Evolutionary conservation across 2,329 filamentous ascomycete species (phyloP), one percentile per base, ranked within the genome.

Genomic region (Diaporthe destruens): DNA sequence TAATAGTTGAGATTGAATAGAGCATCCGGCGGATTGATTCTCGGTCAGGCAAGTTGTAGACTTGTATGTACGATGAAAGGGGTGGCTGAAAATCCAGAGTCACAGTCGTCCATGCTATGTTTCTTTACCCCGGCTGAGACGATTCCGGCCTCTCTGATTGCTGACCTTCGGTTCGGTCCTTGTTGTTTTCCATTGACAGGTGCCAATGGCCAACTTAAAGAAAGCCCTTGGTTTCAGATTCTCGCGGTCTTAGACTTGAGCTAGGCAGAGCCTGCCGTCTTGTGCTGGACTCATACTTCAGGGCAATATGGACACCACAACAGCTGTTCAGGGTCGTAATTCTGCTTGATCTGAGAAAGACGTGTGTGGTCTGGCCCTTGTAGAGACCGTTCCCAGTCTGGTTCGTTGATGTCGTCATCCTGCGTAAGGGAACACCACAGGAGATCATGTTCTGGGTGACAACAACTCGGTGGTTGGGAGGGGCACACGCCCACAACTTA

Each of bases 281-380:
- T 36, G 6, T 18, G 14, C n/a, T 44, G n/a, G n/a, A 20, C 55
- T 29, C 55, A 23, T 16, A 36, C 34, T 25, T 42, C n/a, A 25
- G 36, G 56, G 56, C 56, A 59, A 32, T 42, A n/a, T 16, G 56
- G n/a, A 36, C 56, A 59, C 36, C 34, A 59, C 56, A 42, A n/a
- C 8, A 59, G 56, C 34, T 59, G 54, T 18, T 56, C 54, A 6
- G 54, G 29, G 18, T 39, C 54, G 20, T 36, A n/a, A 32, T 36
- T 34, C 54, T 55, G 29, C 53, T 56, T 56, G 54, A 36, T 36
- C 32, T 36, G 32, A 8, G 32, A 8, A 6, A 56, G 54, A 2
- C 14, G 32, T 8, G 32, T 16, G 32, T 56, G 36, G 8, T 56
- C n/a, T n/a, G 18, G 29, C 18, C 54, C 54, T 9, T 23, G 36